Percentiles rank a stretch among this genome's conserved stretches.
phyloP scores from a whole-genome alignment of 1,139 yeast genomes.

The Magnusiomyces magnusii region DNA sequence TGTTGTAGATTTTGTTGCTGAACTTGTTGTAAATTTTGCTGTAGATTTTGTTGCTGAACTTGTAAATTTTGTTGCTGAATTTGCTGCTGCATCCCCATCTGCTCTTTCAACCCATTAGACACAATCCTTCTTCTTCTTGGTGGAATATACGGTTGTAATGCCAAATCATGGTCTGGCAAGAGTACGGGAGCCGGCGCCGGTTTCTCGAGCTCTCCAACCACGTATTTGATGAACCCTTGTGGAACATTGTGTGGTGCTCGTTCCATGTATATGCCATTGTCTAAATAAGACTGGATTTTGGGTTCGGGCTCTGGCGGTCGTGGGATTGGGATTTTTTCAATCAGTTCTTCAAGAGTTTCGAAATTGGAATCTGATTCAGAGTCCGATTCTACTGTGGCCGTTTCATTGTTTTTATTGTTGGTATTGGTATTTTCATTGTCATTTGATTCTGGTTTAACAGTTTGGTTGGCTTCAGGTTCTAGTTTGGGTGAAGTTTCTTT shows the following conservation, averaged over 20 bases:
- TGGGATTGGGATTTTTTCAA: constrained; percentile 8
- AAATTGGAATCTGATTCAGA: constrained; percentile 3
- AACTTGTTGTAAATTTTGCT: constrained; percentile 5
- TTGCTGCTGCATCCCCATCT: constrained; percentile 8
- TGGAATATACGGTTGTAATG: constrained; percentile 6
- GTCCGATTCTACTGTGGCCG: not conserved
- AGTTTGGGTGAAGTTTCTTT: not conserved
- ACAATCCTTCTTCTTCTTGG: not conserved
- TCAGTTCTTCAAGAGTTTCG: constrained; percentile 5
- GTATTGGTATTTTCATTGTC: constrained; percentile 12
- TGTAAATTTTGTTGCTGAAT: constrained; percentile 3
- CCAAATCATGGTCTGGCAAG: constrained; percentile 22
- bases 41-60: constrained; percentile 6
- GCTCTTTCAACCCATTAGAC: constrained; percentile 8
- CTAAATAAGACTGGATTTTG: constrained; percentile 8
- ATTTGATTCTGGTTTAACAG: constrained; percentile 7
- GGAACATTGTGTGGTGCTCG: constrained; percentile 10
- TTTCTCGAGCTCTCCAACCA: constrained; percentile 24
- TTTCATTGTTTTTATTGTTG: constrained; percentile 11
- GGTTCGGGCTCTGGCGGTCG: constrained; percentile 18
- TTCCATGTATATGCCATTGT: constrained; percentile 11
- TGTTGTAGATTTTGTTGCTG: not conserved
- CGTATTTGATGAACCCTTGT: constrained; percentile 17
- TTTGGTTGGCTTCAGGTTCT: not conserved
- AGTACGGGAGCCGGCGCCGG: constrained; percentile 19